Evolutionary conservation across 768 basidiomycete genomes (phyloP), one percentile per base, ranked within the genome.

Genomic region (Chalciporus pseudorubinellus): DNA sequence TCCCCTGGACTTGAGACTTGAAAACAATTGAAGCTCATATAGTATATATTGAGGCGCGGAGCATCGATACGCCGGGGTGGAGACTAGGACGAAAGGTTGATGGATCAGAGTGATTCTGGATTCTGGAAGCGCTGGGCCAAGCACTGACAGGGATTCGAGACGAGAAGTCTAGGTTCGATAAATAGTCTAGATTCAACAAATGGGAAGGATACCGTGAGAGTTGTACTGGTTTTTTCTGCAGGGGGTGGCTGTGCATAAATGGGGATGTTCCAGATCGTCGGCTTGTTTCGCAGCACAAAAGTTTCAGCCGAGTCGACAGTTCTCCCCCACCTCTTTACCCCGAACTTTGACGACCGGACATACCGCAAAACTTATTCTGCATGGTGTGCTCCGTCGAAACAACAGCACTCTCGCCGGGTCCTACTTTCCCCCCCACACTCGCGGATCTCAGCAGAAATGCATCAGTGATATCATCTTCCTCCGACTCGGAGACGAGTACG

Each of bases 371-470:
- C 18, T 22, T 24, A 14, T 13, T 39, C 48, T 36, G 45, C 11
- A 61, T 61, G 59, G 3, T 50, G 20, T 29, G 58, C 56, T 2
- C 12, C 44, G 5, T 42, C 13, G 20, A 40, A 1, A 19, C 33
- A 29, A 38, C 53, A 14, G 19, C 24, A 24, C 57, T 31, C 7
- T 18, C 34, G 12, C 26, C 36, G 44, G 46, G 29, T 20, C 60
- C 58, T 3, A 47, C 67, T 24, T 61, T 62, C 14, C 61, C 68
- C 3, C 76, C 72, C 3, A 71, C 74, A 0, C 72, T 89, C 50
- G 81, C 84, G 44, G 82, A 84, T 64, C 77, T 89, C 45, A 85
- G 83, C 72, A 79, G 87, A 65, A 87, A 87, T 72, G 77, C 87
- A 1, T 87, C 87, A 12, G 87, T 86, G 64, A 85, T 89, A 50